Percentiles rank a stretch among this genome's conserved stretches.
These are phyloP conservation scores for Alternaria triticimaculans DNA, from an alignment of 2,329 filamentous ascomycete species.

Conservation along the genomic window DNA sequence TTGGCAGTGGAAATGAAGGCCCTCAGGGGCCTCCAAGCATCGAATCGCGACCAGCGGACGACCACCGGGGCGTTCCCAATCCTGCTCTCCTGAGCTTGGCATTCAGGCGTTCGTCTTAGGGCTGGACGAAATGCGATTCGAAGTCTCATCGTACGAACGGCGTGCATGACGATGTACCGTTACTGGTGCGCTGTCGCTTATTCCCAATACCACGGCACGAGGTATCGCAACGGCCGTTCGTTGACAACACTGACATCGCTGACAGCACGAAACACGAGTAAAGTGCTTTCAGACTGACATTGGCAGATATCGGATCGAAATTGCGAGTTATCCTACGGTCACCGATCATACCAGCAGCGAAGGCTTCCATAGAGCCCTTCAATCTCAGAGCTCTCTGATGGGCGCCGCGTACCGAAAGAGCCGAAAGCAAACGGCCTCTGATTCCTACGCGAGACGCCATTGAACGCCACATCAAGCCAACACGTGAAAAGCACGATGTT, in stretches of 20 bases:
- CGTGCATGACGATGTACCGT: neutral
- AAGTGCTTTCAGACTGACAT: neutral
- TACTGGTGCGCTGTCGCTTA: neutral
- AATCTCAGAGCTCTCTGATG: neutral
- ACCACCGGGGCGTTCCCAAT: neutral
- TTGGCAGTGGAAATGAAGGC: constrained; percentile 16
- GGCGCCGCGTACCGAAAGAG: neutral
- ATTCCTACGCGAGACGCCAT: constrained; percentile 7
- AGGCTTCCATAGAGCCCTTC: neutral
- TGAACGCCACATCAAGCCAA: neutral
- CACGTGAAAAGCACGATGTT: neutral
- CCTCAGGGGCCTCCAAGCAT: neutral
- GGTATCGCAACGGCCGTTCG: neutral
- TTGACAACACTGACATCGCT: neutral
- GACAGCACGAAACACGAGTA: neutral
- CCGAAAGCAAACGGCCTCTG: neutral
- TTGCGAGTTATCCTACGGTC: neutral
- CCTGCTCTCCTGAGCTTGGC: neutral
- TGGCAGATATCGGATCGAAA: neutral
- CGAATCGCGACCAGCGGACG: constrained; percentile 3
- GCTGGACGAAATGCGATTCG: neutral
- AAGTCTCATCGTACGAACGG: neutral
- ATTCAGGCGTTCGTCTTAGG: neutral
- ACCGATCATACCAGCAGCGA: neutral
- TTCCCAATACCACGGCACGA: neutral